A percentile compares a stretch with the other conserved stretches of the same genome.
These are phyloP conservation scores for Flaveria ramosissima DNA, from an alignment of 129 eudicot genomes.

Conservation along the genomic window DNA sequence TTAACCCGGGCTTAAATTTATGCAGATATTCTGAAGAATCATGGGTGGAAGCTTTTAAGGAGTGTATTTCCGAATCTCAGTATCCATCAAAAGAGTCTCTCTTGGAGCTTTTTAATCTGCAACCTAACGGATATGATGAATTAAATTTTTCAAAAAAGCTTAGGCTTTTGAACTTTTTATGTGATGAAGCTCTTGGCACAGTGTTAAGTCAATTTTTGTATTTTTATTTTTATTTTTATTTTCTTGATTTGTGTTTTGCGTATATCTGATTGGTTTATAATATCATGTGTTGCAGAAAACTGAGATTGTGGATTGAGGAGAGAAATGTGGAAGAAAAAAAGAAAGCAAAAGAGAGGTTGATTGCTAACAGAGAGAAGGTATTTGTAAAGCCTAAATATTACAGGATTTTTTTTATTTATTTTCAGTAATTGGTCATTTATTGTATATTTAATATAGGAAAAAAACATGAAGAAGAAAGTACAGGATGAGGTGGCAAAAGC, in stretches of 20 bases:
- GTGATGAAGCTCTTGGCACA: slow-evolving; percentile 56
- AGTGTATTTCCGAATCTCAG: slow-evolving; percentile 33
- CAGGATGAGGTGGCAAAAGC: slow-evolving; percentile 49
- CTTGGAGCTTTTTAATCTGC: slow-evolving; percentile 37
- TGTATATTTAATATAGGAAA: slow-evolving; percentile 38
- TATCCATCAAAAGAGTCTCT: slow-evolving; percentile 36
- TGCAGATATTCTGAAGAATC: slow-evolving; percentile 42
- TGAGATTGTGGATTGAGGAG: slow-evolving; percentile 57
- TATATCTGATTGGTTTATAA: not conserved
- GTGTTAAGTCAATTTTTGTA: slow-evolving; percentile 37
- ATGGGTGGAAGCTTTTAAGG: slow-evolving; percentile 46
- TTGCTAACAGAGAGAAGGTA: slow-evolving; percentile 56
- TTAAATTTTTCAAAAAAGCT: slow-evolving; percentile 44
- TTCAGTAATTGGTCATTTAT: not conserved
- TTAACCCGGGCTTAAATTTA: slow-evolving; percentile 9
- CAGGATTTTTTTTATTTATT: not conserved
- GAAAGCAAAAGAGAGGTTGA: slow-evolving; percentile 41
- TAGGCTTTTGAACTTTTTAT: slow-evolving; percentile 47
- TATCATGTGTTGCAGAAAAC: slow-evolving; percentile 36
- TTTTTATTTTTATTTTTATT: not conserved
- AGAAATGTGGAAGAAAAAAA: slow-evolving; percentile 45
- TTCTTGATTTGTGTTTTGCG: not conserved
- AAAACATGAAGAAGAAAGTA: slow-evolving; percentile 45
- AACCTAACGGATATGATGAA: slow-evolving; percentile 33
- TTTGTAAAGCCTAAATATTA: not conserved